Percentiles rank a stretch among this genome's conserved stretches.
Evolutionary conservation across 78 protist genomes (phyloP).

Genomic region (Dictyostelium brefeldianum): DNA sequence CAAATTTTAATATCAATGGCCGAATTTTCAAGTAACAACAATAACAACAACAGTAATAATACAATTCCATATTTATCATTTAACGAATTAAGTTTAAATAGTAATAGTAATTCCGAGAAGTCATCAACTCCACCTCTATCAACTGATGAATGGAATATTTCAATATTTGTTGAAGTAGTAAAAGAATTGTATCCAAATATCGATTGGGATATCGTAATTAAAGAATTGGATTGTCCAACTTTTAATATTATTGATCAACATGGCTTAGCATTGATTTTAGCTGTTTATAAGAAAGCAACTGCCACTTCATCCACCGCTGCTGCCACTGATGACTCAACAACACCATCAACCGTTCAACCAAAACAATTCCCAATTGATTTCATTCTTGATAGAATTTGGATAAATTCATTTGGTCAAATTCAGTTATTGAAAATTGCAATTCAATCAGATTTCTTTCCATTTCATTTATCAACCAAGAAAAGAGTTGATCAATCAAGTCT

Average conservation of each 20-base stretch:
- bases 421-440: constrained; percentile 67
- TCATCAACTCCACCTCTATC: background rate
- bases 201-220: constrained; percentile 75
- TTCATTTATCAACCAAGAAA: constrained; percentile 57
- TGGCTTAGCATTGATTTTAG: constrained; percentile 73
- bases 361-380: constrained; percentile 72
- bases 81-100: background rate
- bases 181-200: constrained; percentile 68
- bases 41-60: background rate
- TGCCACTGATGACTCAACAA: background rate
- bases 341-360: background rate
- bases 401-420: constrained; percentile 77
- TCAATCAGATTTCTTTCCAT: constrained; percentile 61
- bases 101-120: background rate
- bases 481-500: constrained; percentile 36
- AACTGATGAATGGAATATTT: constrained; percentile 61
- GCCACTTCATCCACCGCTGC: too few species aligned
- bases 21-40: background rate
- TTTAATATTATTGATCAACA: constrained; percentile 43
- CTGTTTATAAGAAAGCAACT: constrained; percentile 67
- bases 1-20: constrained; percentile 65
- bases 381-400: constrained; percentile 81
- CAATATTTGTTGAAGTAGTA: constrained; percentile 65
- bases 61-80: constrained; percentile 24
- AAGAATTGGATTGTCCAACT: constrained; percentile 72